These are phyloP conservation scores for Capsicum pubescens DNA, from an alignment of 257 asterid species.

Conservation along the genomic window DNA sequence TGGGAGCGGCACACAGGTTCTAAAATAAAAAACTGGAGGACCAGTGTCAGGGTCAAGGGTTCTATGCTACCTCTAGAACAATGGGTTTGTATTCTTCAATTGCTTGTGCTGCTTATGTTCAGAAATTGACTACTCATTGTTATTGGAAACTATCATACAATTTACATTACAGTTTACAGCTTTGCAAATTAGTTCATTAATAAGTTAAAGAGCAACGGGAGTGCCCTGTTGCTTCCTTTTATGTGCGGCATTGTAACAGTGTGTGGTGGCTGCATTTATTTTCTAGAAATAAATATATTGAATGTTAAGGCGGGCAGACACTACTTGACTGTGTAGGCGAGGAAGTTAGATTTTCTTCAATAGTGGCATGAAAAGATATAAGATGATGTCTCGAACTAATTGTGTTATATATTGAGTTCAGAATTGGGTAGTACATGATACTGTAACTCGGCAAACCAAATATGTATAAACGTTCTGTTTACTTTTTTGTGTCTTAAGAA, in stretches of 20 bases:
- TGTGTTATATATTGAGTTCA: background rate
- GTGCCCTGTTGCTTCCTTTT: background rate
- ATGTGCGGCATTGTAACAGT: background rate
- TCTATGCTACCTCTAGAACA: conserved; percentile 86
- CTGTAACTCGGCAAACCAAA: background rate
- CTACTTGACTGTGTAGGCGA: background rate
- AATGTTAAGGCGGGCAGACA: background rate
- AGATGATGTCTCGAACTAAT: conserved; percentile 9
- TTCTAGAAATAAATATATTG: background rate
- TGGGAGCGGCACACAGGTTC: conserved; percentile 98
- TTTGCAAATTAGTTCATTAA: background rate
- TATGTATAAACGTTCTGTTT: background rate
- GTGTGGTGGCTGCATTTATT: conserved; percentile 8
- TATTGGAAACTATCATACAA: conserved; percentile 20
- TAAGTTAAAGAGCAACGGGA: background rate
- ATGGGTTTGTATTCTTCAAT: conserved; percentile 73
- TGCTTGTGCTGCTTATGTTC: conserved; percentile 16
- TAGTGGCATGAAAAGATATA: conserved; percentile 14
- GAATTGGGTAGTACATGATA: conserved; percentile 9
- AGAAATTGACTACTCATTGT: background rate
- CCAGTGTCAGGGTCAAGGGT: conserved; percentile 88
- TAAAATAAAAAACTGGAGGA: conserved; percentile 83
- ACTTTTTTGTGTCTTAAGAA: background rate
- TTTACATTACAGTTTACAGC: background rate
- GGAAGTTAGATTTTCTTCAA: conserved; percentile 1